Evolutionary conservation across 148 eudicot genomes (phyloP).

Genomic region (Nepenthes gracilis): DNA sequence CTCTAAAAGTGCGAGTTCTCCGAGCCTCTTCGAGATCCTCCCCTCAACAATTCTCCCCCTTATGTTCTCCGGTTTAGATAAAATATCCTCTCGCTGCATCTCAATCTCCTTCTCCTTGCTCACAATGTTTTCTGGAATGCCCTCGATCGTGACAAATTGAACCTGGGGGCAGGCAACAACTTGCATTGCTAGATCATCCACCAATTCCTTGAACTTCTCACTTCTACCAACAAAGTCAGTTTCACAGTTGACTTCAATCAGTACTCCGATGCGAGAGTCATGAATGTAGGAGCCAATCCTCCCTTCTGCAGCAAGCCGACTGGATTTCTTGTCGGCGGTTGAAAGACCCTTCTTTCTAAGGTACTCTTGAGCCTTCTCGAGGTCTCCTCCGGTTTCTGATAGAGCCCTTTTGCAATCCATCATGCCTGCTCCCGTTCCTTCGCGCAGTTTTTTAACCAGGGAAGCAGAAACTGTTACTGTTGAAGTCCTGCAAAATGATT

Average conservation of each 20-base stretch:
- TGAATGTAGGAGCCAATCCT: conserved; percentile 91
- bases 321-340: conserved; percentile 85
- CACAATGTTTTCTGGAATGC: conserved; percentile 50
- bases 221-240: conserved; percentile 70
- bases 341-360: conserved; percentile 93
- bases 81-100: conserved; percentile 93
- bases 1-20: conserved; percentile 88
- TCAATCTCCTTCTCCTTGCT: conserved; percentile 42
- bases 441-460: conserved; percentile 83
- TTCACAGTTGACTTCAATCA: conserved; percentile 89
- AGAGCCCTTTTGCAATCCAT: conserved; percentile 99
- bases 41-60: conserved; percentile 88
- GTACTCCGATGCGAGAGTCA: conserved; percentile 87
- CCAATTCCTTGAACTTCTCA: conserved; percentile 77
- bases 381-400: conserved; percentile 83
- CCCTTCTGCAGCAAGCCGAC: conserved; percentile 89
- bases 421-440: conserved; percentile 98
- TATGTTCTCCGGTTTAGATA: conserved; percentile 75
- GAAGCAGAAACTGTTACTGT: conserved; percentile 70
- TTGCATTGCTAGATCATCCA: conserved; percentile 98
- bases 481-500: conserved; percentile 33
- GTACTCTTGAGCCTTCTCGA: conserved; percentile 84
- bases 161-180: conserved; percentile 86
- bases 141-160: conserved; percentile 63
- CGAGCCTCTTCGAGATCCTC: conserved; percentile 81